These are phyloP conservation scores for Leccinum fallax DNA, from an alignment of 1,284 basidiomycete genomes.

Conservation along the genomic window DNA sequence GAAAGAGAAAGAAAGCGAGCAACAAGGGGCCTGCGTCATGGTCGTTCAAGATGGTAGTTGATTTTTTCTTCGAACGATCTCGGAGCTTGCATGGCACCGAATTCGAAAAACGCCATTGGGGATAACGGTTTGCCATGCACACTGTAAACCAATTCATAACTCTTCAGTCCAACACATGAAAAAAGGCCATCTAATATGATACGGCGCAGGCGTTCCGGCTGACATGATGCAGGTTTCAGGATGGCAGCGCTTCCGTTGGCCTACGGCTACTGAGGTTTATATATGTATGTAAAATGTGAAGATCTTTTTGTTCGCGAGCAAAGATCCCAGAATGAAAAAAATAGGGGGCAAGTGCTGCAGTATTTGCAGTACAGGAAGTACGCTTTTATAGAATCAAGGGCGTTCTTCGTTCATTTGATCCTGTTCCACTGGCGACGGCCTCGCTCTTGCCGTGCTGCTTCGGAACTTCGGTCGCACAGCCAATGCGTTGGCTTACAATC, in stretches of 20 bases:
- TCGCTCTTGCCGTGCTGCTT: background rate
- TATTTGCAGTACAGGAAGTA: background rate
- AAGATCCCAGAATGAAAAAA: background rate
- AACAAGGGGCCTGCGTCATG: conserved; percentile 22
- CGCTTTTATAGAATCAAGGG: background rate
- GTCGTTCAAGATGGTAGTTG: conserved; percentile 28
- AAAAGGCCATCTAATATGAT: background rate
- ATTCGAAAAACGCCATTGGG: background rate
- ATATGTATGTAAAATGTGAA: background rate
- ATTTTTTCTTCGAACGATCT: background rate
- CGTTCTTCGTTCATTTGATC: background rate
- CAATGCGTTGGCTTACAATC: background rate
- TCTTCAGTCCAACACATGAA: background rate
- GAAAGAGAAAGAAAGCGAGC: conserved; percentile 64
- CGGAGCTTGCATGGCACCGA: background rate
- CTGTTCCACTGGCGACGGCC: conserved; percentile 2
- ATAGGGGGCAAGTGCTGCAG: background rate
- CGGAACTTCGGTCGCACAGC: conserved; percentile 2
- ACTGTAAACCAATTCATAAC: background rate
- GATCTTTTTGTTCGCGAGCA: background rate
- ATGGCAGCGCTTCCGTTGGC: conserved; percentile 5
- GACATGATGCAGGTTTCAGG: background rate
- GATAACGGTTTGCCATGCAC: too few relatives aligned
- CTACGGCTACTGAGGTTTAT: background rate
- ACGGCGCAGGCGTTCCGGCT: background rate